A percentile compares a stretch with the other conserved stretches of the same genome.
phyloP scores from a whole-genome alignment of 257 asterid species.

The Apocynum venetum region DNA sequence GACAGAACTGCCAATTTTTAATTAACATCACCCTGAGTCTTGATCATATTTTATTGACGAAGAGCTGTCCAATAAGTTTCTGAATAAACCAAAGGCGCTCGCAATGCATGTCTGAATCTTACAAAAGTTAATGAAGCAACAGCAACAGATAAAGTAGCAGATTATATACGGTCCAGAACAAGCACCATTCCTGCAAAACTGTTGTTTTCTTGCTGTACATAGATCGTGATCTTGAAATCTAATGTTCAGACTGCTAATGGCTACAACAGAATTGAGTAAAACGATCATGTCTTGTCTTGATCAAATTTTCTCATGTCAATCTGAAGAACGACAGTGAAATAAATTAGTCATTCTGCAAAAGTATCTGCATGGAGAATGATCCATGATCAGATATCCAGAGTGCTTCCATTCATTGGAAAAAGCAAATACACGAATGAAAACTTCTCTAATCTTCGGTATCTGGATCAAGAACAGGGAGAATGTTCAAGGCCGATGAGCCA shows the following conservation, averaged over 20 bases:
- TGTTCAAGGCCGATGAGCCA: constrained; percentile 76
- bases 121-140: not conserved
- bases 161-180: not conserved
- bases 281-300: constrained; percentile 4
- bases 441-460: constrained; percentile 41
- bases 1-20: too few relatives aligned
- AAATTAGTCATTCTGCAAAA: not conserved
- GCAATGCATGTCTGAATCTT: not conserved
- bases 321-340: not conserved
- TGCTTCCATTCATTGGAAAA: not conserved
- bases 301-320: constrained; percentile 6
- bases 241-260: not conserved
- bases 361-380: not conserved
- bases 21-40: not conserved
- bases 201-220: not conserved
- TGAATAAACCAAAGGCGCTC: not conserved
- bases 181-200: not conserved
- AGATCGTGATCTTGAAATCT: not conserved
- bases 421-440: not conserved
- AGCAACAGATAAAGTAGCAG: not conserved
- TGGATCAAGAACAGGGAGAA: constrained; percentile 72
- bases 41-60: not conserved
- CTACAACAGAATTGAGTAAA: not conserved
- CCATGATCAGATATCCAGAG: constrained; percentile 5
- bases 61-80: not conserved